Evolutionary conservation across 352 stramenopile species (phyloP), one percentile per base, ranked within the genome.

Genomic region (Phytophthora syringae): DNA sequence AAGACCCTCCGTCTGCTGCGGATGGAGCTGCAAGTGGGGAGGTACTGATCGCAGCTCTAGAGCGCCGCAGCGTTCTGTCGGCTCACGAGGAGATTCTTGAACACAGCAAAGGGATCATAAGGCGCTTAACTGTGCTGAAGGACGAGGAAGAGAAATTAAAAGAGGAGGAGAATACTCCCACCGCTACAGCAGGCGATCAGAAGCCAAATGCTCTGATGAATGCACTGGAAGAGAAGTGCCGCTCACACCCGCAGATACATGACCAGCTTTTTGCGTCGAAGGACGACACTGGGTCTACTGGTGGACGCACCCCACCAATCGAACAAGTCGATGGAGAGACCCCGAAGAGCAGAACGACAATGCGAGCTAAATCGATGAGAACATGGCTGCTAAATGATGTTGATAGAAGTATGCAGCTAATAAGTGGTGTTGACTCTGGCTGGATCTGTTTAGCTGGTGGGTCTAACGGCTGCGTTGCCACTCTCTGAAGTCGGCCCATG

Each of bases 31-130:
- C 61, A 11, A 76, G 69, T 37, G 68, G 54, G 3, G 69, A 75
- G 47, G 64, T 75, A n/a, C 25, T 87, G 34, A 72, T 89, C 27
- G 79, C 74, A 3, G 80, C 82, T n/a, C 51, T 93, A 12, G 84
- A 93, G 27, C 79, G 84, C 13, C 78, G 84, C 51, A 87, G 76
- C 25, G 76, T 89, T 11, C 56, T 88, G 28, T 86, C 77, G 15
- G 76, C 77, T 0, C 84, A 93, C 34, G 84, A 93, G 42, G 84
- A 93, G 52, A 91, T 93, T 51, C 64, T 91, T 2, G 82, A 90
- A 53, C 82, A 93, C 39, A 76, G 78, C 24, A 83, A 83, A 52
- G 80, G 79, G 7, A 79, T 93, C 44, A 68, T 86, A 9, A 73
- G 82, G 20, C 84, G 82, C 7, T 70, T 93, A 11, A 59, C 72